Evolutionary conservation across 2,329 filamentous ascomycete genomes (phyloP).

Genomic region (Aspergillus glaucus): DNA sequence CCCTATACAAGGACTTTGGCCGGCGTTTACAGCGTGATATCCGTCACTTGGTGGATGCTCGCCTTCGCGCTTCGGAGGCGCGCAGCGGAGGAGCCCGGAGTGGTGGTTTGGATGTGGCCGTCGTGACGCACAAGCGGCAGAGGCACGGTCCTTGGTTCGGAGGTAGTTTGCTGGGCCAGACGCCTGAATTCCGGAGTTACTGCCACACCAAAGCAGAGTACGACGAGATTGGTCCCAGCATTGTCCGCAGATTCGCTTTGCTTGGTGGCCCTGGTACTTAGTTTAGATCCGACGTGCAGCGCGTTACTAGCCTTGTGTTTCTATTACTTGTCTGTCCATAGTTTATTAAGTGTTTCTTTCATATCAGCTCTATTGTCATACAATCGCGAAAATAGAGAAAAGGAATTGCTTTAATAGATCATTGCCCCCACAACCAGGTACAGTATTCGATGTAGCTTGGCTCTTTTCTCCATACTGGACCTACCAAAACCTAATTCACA

Average conservation of each 20-base stretch:
- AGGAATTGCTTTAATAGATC: too few species aligned
- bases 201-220: slow-evolving; percentile 91
- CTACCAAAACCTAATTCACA: too few species aligned
- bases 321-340: slow-evolving; percentile 15
- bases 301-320: slow-evolving; percentile 6
- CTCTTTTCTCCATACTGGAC: too few species aligned
- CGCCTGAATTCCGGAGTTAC: slow-evolving; percentile 96
- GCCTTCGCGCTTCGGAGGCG: slow-evolving; percentile 86
- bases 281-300: slow-evolving; percentile 17
- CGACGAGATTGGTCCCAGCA: slow-evolving; percentile 91
- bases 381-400: too few species aligned
- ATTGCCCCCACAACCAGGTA: too few species aligned
- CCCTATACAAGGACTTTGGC: slow-evolving; percentile 97
- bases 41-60: slow-evolving; percentile 85
- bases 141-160: slow-evolving; percentile 98
- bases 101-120: slow-evolving; percentile 91
- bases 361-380: too few species aligned
- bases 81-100: slow-evolving; percentile 87
- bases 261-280: slow-evolving; percentile 75
- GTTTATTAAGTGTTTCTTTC: neutral
- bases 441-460: too few species aligned
- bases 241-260: slow-evolving; percentile 88
- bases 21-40: slow-evolving; percentile 94
- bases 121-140: slow-evolving; percentile 96
- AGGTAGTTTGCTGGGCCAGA: slow-evolving; percentile 91